Conservation (phyloP, 2,329 filamentous ascomycete species). For the Hypoxylon sp. region DNA sequence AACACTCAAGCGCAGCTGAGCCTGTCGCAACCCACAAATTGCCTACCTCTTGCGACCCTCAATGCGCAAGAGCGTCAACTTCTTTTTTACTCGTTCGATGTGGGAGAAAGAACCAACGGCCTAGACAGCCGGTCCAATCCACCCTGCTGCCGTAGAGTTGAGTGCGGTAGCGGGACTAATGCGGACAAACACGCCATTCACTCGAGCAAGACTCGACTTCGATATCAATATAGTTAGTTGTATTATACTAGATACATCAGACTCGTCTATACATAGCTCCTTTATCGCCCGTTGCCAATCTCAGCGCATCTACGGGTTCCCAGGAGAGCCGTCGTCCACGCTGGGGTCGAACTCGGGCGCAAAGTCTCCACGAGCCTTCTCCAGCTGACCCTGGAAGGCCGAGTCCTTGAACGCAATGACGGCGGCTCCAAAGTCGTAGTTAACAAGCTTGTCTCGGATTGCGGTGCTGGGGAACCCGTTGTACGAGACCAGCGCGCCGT, state of each 20-base stretch:
- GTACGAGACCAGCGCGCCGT: slow-evolving; percentile 47
- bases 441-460: slow-evolving; percentile 46
- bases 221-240: slow-evolving; percentile 8
- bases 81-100: slow-evolving; percentile 67
- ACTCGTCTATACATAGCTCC: neutral
- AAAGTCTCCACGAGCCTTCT: slow-evolving; percentile 57
- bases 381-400: slow-evolving; percentile 43
- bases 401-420: slow-evolving; percentile 47
- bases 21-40: slow-evolving; percentile 63
- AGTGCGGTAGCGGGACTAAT: slow-evolving; percentile 73
- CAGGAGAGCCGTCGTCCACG: slow-evolving; percentile 52
- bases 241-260: neutral
- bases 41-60: slow-evolving; percentile 71
- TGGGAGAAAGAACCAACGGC: slow-evolving; percentile 73
- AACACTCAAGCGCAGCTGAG: slow-evolving; percentile 9
- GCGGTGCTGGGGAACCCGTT: slow-evolving; percentile 47
- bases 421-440: slow-evolving; percentile 48
- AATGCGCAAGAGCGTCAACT: slow-evolving; percentile 71
- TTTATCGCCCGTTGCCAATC: neutral
- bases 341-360: slow-evolving; percentile 70
- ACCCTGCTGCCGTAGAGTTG: slow-evolving; percentile 70
- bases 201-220: slow-evolving; percentile 8
- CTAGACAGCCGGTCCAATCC: slow-evolving; percentile 77
- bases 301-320: slow-evolving; percentile 38
- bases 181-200: slow-evolving; percentile 66